A percentile compares a stretch with the other conserved stretches of the same genome.
These are phyloP conservation scores for Calonectria pseudoreteaudii DNA, from an alignment of 2,329 filamentous ascomycete genomes.

Conservation along the genomic window DNA sequence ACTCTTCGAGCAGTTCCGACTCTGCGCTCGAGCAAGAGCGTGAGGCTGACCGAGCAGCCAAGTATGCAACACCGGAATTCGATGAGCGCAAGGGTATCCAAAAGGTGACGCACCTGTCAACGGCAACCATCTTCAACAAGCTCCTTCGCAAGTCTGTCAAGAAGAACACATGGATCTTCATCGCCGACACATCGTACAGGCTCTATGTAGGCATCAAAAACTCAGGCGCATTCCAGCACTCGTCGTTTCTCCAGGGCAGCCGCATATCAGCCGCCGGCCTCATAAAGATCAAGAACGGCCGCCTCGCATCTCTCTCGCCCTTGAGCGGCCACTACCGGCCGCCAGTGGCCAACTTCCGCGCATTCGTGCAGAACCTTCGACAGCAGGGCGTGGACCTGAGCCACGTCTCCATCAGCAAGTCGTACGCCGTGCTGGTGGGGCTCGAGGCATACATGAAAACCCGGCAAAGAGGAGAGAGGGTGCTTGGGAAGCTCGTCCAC, in stretches of 20 bases:
- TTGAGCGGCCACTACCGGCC: conserved; percentile 87
- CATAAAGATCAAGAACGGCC: conserved; percentile 86
- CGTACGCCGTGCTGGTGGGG: conserved; percentile 85
- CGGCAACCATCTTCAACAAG: conserved; percentile 81
- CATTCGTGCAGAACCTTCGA: conserved; percentile 80
- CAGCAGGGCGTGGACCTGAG: conserved; percentile 83
- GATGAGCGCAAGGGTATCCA: conserved; percentile 68
- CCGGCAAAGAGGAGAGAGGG: conserved; percentile 71
- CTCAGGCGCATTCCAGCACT: conserved; percentile 90
- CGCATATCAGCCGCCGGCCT: conserved; percentile 86
- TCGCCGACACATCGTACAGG: conserved; percentile 85
- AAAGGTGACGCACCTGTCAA: conserved; percentile 72
- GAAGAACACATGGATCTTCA: conserved; percentile 95
- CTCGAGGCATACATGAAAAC: conserved; percentile 83
- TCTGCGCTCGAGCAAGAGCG: conserved; percentile 58
- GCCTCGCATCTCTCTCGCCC: conserved; percentile 78
- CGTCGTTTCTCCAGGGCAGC: conserved; percentile 86
- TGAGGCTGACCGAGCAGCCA: conserved; percentile 71
- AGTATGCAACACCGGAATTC: conserved; percentile 74
- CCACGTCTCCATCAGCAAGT: conserved; percentile 81
- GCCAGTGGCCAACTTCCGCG: conserved; percentile 83
- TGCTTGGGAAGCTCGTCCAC: conserved; percentile 62
- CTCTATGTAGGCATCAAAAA: conserved; percentile 93
- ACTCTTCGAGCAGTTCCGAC: conserved; percentile 46
- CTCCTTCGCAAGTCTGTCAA: conserved; percentile 82